Conservation (phyloP, 208 protist species). For the Wallacemonas sp. region DNA sequence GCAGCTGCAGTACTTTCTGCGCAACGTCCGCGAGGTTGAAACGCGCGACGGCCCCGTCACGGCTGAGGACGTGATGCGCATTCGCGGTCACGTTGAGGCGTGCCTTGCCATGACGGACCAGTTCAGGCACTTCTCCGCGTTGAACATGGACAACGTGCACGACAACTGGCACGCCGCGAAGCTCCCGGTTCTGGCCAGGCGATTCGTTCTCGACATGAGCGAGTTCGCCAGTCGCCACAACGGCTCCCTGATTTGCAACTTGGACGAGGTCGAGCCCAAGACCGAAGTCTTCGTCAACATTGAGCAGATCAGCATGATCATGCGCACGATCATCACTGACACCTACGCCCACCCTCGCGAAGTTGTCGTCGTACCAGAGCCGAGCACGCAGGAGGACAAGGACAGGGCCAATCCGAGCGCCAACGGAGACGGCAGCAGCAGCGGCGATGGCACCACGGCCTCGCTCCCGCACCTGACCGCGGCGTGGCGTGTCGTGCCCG, state of each 20-base stretch:
- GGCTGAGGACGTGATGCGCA: slow-evolving; percentile 50
- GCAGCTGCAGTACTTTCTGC: slow-evolving; percentile 70
- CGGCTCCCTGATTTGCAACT: slow-evolving; percentile 56
- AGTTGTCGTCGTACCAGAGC: background rate
- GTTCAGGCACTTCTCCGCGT: slow-evolving; percentile 63
- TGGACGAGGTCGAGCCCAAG: slow-evolving; percentile 51
- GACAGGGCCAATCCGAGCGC: no score
- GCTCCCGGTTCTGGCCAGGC: slow-evolving; percentile 48
- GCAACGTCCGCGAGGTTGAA: slow-evolving; percentile 60
- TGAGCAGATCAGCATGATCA: slow-evolving; percentile 47
- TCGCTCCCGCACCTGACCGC: slow-evolving; percentile 14
- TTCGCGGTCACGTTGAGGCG: slow-evolving; percentile 71
- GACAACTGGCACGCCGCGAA: slow-evolving; percentile 73
- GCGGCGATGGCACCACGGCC: background rate
- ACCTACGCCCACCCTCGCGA: slow-evolving; percentile 11
- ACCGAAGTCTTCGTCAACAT: slow-evolving; percentile 79
- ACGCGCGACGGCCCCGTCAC: slow-evolving; percentile 52
- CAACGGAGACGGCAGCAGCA: background rate
- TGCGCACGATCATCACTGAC: slow-evolving; percentile 49
- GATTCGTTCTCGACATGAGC: slow-evolving; percentile 52
- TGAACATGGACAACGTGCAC: slow-evolving; percentile 80
- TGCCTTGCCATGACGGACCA: slow-evolving; percentile 68
- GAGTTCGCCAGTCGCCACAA: slow-evolving; percentile 22
- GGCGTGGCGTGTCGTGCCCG: slow-evolving; percentile 13
- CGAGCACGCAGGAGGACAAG: no score